Percentiles rank a stretch among this genome's conserved stretches.
Evolutionary conservation across 495 filamentous ascomycete species (phyloP).

Genomic region (Xylaria telfairii): DNA sequence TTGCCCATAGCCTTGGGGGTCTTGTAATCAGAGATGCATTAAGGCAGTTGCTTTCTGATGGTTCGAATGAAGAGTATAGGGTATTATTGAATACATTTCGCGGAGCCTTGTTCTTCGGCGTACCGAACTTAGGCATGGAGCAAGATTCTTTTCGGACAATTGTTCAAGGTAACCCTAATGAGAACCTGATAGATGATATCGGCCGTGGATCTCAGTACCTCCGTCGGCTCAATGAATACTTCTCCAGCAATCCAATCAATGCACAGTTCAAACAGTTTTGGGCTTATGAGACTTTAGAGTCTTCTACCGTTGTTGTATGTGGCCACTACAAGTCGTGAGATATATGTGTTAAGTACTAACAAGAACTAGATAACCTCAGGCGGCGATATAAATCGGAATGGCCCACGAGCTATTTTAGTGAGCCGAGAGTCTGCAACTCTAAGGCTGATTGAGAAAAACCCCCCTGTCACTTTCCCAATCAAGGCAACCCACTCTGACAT

Average conservation of each 20-base stretch:
- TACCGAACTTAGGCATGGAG: slow-evolving; percentile 41
- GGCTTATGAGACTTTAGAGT: slow-evolving; percentile 27
- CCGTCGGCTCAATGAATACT: background rate
- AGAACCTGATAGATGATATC: slow-evolving; percentile 6
- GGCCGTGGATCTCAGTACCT: background rate
- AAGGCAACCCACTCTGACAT: slow-evolving; percentile 27
- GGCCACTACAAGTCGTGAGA: background rate
- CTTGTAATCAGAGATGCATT: no score
- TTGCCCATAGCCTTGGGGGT: no score
- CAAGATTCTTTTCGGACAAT: slow-evolving; percentile 27
- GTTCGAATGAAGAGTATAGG: slow-evolving; percentile 3
- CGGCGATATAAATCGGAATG: slow-evolving; percentile 7
- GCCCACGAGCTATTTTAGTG: slow-evolving; percentile 23
- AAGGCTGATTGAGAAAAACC: slow-evolving; percentile 5
- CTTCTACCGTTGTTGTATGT: slow-evolving; percentile 20
- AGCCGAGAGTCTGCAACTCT: slow-evolving; percentile 27
- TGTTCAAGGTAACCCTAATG: slow-evolving; percentile 33
- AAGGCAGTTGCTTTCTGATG: slow-evolving; percentile 23
- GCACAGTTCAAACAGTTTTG: slow-evolving; percentile 16
- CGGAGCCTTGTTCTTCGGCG: slow-evolving; percentile 45
- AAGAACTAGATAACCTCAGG: background rate
- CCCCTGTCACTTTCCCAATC: slow-evolving; percentile 22
- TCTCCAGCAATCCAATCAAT: background rate
- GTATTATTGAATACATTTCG: slow-evolving; percentile 26
- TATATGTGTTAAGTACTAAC: background rate